Evolutionary conservation across 768 basidiomycete species (phyloP).

Genomic region (Trametes cubensis): DNA sequence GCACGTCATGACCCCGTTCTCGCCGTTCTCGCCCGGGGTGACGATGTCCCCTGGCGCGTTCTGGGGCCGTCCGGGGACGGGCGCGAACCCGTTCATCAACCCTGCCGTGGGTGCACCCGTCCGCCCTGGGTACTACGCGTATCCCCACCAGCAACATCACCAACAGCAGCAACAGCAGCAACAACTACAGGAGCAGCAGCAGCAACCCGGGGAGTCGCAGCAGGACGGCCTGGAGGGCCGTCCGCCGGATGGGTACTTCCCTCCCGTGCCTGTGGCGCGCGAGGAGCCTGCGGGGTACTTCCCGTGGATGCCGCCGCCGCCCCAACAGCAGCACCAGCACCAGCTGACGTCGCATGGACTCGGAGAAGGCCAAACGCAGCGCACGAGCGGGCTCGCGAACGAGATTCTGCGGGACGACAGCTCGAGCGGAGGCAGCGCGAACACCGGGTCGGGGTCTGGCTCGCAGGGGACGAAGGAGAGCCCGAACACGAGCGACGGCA

Average conservation of each 20-base stretch:
- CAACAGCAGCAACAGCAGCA: conserved; percentile 11
- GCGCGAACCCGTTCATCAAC: conserved; percentile 50
- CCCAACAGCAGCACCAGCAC: not conserved
- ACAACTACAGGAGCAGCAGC: not conserved
- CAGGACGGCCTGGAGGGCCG: conserved; percentile 9
- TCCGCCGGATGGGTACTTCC: conserved; percentile 45
- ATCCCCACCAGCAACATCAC: conserved; percentile 19
- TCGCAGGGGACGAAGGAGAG: conserved; percentile 11
- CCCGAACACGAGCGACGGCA: conserved; percentile 21
- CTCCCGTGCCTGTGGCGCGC: conserved; percentile 34
- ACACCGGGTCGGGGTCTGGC: not conserved
- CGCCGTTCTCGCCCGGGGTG: conserved; percentile 69
- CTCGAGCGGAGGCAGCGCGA: conserved; percentile 9
- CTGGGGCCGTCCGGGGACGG: conserved; percentile 61
- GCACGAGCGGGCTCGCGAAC: conserved; percentile 34
- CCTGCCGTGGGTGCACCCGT: conserved; percentile 66
- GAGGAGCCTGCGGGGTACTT: conserved; percentile 44
- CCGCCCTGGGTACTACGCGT: conserved; percentile 30
- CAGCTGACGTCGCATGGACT: not conserved
- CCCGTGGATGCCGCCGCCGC: conserved; percentile 38
- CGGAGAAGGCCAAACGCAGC: not conserved
- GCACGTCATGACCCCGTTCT: conserved; percentile 34
- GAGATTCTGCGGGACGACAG: conserved; percentile 31
- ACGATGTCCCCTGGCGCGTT: conserved; percentile 76
- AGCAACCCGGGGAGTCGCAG: not conserved